A percentile compares a stretch with the other conserved stretches of the same genome.
These are phyloP conservation scores for Pseudopithomyces chartarum DNA, from an alignment of 2,329 filamentous ascomycete genomes.

Conservation along the genomic window DNA sequence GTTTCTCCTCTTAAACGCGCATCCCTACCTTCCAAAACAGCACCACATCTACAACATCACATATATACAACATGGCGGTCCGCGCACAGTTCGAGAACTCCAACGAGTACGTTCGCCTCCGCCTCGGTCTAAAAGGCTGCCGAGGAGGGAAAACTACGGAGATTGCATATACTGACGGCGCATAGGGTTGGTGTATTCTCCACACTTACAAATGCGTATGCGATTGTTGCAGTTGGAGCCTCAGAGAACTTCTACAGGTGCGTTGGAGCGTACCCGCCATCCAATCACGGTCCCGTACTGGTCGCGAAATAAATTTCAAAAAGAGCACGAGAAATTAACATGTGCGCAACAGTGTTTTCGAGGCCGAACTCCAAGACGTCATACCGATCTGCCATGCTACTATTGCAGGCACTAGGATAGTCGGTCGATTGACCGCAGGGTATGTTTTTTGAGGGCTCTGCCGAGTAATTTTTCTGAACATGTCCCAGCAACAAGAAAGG, in stretches of 20 bases:
- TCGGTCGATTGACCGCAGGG: slow-evolving; percentile 93
- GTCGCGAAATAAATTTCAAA: neutral
- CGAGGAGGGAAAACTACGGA: neutral
- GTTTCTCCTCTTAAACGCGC: neutral
- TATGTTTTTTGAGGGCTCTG: slow-evolving; percentile 48
- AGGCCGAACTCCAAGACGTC: slow-evolving; percentile 95
- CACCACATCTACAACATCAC: neutral
- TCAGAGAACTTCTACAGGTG: slow-evolving; percentile 98
- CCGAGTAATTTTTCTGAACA: neutral
- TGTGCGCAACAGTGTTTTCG: slow-evolving; percentile 73
- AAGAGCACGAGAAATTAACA: slow-evolving; percentile 21
- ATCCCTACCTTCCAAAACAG: neutral
- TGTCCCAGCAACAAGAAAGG: slow-evolving; percentile 83
- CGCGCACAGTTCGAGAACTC: slow-evolving; percentile 81
- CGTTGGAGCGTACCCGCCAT: slow-evolving; percentile 15
- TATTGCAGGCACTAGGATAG: slow-evolving; percentile 94
- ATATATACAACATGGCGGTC: slow-evolving; percentile 53
- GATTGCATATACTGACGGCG: slow-evolving; percentile 15
- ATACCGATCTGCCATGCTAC: slow-evolving; percentile 97
- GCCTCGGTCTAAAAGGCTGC: slow-evolving; percentile 3
- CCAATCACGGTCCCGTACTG: neutral
- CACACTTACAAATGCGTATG: slow-evolving; percentile 96
- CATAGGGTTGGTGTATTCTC: slow-evolving; percentile 92
- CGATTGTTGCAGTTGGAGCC: slow-evolving; percentile 89
- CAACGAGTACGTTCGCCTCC: slow-evolving; percentile 70